A percentile compares a stretch with the other conserved stretches of the same genome.
phyloP scores from a whole-genome alignment of 306 rosid species.

The Luffa aegyptiaca region DNA sequence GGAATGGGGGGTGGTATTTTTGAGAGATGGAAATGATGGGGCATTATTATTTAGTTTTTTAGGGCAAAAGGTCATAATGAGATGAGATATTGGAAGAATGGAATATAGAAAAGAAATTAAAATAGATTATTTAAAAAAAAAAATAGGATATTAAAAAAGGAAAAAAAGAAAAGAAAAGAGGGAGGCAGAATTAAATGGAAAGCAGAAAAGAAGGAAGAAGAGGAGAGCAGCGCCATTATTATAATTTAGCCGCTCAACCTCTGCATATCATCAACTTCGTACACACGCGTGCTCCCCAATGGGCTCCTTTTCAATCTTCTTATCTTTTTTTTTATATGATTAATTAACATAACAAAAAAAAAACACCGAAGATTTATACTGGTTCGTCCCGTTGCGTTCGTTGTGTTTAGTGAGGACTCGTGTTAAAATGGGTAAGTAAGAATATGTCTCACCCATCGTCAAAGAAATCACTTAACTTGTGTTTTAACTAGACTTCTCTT shows the following conservation, averaged over 20 bases:
- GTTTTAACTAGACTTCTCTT: too few relatives aligned
- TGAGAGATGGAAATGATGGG: neutral
- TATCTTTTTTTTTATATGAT: too few relatives aligned
- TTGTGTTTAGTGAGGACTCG: too few relatives aligned
- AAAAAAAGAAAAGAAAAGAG: neutral
- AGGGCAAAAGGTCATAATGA: neutral
- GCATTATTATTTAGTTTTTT: neutral
- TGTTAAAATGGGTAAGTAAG: too few relatives aligned
- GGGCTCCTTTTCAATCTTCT: neutral
- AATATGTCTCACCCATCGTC: too few relatives aligned
- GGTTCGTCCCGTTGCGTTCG: too few relatives aligned
- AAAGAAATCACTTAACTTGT: too few relatives aligned
- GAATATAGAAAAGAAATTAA: neutral
- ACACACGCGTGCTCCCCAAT: neutral
- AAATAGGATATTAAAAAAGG: neutral
- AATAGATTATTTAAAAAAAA: too few relatives aligned
- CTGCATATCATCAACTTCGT: neutral
- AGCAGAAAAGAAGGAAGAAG: neutral
- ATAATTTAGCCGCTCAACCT: neutral
- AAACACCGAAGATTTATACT: too few relatives aligned
- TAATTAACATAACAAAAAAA: too few relatives aligned
- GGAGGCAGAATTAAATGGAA: neutral
- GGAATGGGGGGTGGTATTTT: neutral
- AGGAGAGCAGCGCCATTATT: neutral
- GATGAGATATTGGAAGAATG: neutral